These are phyloP conservation scores for Rubus idaeus DNA, from an alignment of 306 rosid genomes.

Conservation along the genomic window DNA sequence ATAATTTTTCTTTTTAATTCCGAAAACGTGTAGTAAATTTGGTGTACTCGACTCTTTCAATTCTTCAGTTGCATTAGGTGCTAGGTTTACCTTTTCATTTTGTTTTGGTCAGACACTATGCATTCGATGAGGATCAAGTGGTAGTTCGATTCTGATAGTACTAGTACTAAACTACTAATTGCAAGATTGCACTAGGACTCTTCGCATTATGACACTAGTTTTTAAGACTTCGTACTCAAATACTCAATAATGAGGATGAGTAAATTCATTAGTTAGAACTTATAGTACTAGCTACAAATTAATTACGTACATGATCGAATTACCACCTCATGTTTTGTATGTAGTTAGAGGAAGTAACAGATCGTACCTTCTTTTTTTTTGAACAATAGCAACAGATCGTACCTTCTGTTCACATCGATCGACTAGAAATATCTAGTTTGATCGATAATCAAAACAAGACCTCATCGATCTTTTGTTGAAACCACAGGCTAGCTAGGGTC, in stretches of 20 bases:
- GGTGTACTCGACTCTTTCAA: too few relatives aligned
- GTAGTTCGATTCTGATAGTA: too few relatives aligned
- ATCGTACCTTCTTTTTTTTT: neutral
- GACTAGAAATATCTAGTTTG: slow-evolving; percentile 1
- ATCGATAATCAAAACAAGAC: neutral
- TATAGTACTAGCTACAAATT: neutral
- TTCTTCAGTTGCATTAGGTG: too few relatives aligned
- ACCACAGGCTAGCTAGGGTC: neutral
- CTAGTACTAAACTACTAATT: too few relatives aligned
- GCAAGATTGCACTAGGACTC: too few relatives aligned
- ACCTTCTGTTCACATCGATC: neutral
- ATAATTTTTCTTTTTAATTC: too few relatives aligned
- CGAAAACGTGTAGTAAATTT: too few relatives aligned
- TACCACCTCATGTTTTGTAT: neutral
- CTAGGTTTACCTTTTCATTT: too few relatives aligned
- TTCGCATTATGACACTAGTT: neutral
- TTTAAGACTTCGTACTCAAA: neutral
- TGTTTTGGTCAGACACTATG: too few relatives aligned
- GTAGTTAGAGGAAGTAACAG: neutral
- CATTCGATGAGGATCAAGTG: too few relatives aligned
- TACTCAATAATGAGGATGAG: too few relatives aligned
- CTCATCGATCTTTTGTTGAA: neutral
- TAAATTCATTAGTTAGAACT: neutral
- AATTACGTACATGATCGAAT: too few relatives aligned
- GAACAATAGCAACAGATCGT: neutral